A percentile compares a stretch with the other conserved stretches of the same genome.
Evolutionary conservation across 2,329 filamentous ascomycete genomes (phyloP).

Genomic region (Neoscytalidium dimidiatum): DNA sequence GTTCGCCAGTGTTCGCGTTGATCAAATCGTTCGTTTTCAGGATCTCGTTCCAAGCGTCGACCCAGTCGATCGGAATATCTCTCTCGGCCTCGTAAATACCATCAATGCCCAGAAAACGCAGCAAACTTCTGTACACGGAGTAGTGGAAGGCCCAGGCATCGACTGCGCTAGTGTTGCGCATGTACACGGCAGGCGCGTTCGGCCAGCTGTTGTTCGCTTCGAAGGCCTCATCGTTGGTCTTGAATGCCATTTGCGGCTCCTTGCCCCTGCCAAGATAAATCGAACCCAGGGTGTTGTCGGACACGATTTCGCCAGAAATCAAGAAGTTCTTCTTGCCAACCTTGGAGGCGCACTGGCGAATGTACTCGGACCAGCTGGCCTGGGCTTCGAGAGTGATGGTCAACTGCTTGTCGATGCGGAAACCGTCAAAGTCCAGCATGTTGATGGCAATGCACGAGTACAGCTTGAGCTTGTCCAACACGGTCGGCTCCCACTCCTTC

Average conservation of each 20-base stretch:
- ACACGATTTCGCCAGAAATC: constrained; percentile 63
- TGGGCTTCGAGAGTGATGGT: constrained; percentile 65
- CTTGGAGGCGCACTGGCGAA: constrained; percentile 58
- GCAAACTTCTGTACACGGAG: constrained; percentile 56
- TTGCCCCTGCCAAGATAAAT: constrained; percentile 66
- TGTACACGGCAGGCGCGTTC: constrained; percentile 44
- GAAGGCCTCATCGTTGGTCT: constrained; percentile 52
- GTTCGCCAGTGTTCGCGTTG: constrained; percentile 61
- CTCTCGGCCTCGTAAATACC: constrained; percentile 5
- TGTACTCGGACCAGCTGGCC: constrained; percentile 58
- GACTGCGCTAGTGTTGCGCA: constrained; percentile 54
- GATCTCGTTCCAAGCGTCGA: constrained; percentile 58
- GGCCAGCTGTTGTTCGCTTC: constrained; percentile 47
- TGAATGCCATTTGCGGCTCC: constrained; percentile 55
- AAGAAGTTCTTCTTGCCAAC: constrained; percentile 66
- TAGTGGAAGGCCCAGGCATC: constrained; percentile 66
- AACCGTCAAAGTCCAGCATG: constrained; percentile 67
- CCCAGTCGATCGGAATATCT: constrained; percentile 43
- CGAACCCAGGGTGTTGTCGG: constrained; percentile 42
- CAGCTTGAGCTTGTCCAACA: constrained; percentile 58
- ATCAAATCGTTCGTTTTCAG: constrained; percentile 60
- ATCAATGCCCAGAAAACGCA: neutral
- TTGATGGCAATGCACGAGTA: constrained; percentile 66
- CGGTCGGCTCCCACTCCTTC: constrained; percentile 63
- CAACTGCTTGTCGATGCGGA: constrained; percentile 67